Percentiles rank a stretch among this genome's conserved stretches.
Evolutionary conservation across 2,329 filamentous ascomycete species (phyloP).

Genomic region (Exophiala viscosa): DNA sequence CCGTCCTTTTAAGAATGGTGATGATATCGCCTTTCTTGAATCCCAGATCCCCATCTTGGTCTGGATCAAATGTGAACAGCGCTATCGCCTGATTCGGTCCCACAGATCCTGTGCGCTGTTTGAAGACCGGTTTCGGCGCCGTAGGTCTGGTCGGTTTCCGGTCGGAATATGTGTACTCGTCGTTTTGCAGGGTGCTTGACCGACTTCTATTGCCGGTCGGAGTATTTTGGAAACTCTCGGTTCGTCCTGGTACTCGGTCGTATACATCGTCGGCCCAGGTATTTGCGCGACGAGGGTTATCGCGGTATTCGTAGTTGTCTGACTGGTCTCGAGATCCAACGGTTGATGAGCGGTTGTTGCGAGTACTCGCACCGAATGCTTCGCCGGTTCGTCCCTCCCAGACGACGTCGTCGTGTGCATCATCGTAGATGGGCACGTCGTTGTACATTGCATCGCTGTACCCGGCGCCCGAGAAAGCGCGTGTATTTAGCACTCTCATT

Average conservation of each 20-base stretch:
- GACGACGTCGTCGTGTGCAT: slow-evolving; percentile 73
- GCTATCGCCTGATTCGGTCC: slow-evolving; percentile 78
- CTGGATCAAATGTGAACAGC: slow-evolving; percentile 88
- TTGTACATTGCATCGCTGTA: slow-evolving; percentile 77
- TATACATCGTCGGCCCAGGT: slow-evolving; percentile 51
- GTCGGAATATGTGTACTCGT: slow-evolving; percentile 55
- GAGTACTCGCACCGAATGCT: slow-evolving; percentile 65
- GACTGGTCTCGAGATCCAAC: slow-evolving; percentile 44
- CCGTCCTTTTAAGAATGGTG: slow-evolving; percentile 88
- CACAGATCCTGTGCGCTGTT: slow-evolving; percentile 44
- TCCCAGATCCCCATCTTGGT: slow-evolving; percentile 84
- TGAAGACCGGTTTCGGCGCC: slow-evolving; percentile 84
- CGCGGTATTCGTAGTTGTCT: slow-evolving; percentile 53
- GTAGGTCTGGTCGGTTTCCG: slow-evolving; percentile 71
- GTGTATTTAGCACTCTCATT: slow-evolving; percentile 78
- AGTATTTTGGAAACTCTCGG: slow-evolving; percentile 34
- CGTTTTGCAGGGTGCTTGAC: slow-evolving; percentile 35
- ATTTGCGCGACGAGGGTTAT: slow-evolving; percentile 46
- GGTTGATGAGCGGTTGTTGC: slow-evolving; percentile 56
- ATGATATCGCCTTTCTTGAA: slow-evolving; percentile 99
- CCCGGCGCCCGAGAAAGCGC: slow-evolving; percentile 69
- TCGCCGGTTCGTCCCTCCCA: slow-evolving; percentile 74
- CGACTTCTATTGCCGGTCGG: slow-evolving; percentile 35
- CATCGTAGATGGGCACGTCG: slow-evolving; percentile 84
- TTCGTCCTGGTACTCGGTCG: slow-evolving; percentile 36